Percentiles rank a stretch among this genome's conserved stretches.
Conservation (phyloP, 2,329 filamentous ascomycete genomes). For the Trichoderma lentiforme region DNA sequence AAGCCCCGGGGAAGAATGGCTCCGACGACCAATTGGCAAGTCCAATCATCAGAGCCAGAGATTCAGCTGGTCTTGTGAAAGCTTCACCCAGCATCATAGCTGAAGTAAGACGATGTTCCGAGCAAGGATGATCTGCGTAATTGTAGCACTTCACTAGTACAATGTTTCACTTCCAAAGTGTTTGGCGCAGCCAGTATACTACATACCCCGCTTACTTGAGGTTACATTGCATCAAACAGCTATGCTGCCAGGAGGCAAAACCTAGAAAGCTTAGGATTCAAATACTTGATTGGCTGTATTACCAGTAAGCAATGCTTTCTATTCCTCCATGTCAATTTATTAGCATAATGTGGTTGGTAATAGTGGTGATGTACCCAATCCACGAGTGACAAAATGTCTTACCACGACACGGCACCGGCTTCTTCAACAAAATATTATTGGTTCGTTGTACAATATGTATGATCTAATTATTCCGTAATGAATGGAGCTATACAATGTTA, state of each 20-base stretch:
- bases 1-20: background rate
- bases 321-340: conserved; percentile 1
- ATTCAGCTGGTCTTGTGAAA: background rate
- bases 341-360: background rate
- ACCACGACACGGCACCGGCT: background rate
- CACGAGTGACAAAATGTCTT: background rate
- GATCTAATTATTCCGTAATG: background rate
- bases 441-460: background rate
- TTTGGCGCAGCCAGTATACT: background rate
- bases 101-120: background rate
- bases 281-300: background rate
- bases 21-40: background rate
- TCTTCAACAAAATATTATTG: background rate
- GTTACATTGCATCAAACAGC: background rate
- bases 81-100: background rate
- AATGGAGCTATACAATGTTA: background rate
- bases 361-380: background rate
- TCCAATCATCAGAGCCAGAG: background rate
- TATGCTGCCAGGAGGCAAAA: background rate
- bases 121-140: background rate
- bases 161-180: background rate
- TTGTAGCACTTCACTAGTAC: background rate
- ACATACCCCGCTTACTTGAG: background rate
- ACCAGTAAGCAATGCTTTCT: background rate
- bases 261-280: background rate